Conservation (phyloP, 2,329 filamentous ascomycete genomes). For the Orbilia blumenaviensis region DNA sequence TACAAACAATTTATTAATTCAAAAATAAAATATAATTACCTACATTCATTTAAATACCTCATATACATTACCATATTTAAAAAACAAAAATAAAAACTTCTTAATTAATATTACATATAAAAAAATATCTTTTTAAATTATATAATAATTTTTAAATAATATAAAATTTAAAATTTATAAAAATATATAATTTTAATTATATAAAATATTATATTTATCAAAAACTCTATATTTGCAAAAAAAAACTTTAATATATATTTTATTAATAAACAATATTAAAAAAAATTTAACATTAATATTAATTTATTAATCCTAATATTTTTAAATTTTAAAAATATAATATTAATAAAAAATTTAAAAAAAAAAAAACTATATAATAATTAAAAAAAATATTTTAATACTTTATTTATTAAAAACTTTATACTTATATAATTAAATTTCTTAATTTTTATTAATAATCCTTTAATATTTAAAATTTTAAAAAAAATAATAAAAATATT, state of each 20-base stretch:
- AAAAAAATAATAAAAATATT: not conserved
- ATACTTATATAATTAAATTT: not conserved
- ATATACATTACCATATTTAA: not conserved
- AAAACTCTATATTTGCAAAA: slow-evolving; percentile 18
- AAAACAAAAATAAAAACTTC: not conserved
- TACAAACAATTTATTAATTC: not conserved
- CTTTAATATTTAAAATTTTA: not conserved
- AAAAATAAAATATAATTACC: not conserved
- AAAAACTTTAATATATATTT: slow-evolving; percentile 2
- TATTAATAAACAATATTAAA: not conserved
- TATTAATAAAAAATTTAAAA: not conserved
- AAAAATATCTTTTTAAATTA: slow-evolving; percentile 1
- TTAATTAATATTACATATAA: not conserved
- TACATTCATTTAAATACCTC: slow-evolving; percentile 14
- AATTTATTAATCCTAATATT: not conserved
- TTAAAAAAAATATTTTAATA: not conserved
- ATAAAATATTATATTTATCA: slow-evolving; percentile 25
- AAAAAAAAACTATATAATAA: not conserved
- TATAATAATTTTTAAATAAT: not conserved
- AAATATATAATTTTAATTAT: not conserved
- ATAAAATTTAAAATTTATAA: slow-evolving; percentile 6
- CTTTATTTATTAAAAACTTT: not conserved
- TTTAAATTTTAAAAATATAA: not conserved
- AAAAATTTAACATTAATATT: not conserved
- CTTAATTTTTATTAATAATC: not conserved